Evolutionary conservation across 345 rosid species (phyloP).

Genomic region (Populus nigra): DNA sequence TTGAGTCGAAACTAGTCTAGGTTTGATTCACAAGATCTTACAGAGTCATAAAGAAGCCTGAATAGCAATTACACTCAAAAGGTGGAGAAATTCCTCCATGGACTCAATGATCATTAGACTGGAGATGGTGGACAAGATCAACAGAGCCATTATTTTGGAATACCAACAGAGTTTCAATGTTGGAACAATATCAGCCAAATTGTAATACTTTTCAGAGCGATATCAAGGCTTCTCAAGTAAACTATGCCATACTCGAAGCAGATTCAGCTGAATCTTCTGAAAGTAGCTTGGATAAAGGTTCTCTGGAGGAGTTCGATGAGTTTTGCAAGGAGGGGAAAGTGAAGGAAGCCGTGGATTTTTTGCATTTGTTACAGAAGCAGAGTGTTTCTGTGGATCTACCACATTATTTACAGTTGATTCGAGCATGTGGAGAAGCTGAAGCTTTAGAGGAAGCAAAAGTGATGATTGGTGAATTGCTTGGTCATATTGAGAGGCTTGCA

Average conservation of each 20-base stretch:
- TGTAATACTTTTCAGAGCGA: neutral
- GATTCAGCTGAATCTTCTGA: conserved; percentile 24
- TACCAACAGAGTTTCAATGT: conserved; percentile 9
- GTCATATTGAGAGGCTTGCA: conserved; percentile 88
- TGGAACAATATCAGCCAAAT: conserved; percentile 20
- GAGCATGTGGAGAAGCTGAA: conserved; percentile 58
- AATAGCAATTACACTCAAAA: conserved; percentile 19
- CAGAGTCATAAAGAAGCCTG: conserved; percentile 17
- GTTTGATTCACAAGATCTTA: conserved; percentile 16
- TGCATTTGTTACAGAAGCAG: conserved; percentile 41
- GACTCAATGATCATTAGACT: neutral
- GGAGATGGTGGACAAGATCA: conserved; percentile 16
- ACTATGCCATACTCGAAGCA: conserved; percentile 18
- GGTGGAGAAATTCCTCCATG: conserved; percentile 10
- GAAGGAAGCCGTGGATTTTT: conserved; percentile 52
- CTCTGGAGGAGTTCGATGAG: conserved; percentile 46
- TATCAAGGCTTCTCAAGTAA: conserved; percentile 6
- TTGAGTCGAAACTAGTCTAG: conserved; percentile 6
- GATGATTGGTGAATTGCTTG: conserved; percentile 47
- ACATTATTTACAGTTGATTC: conserved; percentile 46
- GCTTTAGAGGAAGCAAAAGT: conserved; percentile 58
- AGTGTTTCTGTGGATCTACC: conserved; percentile 45
- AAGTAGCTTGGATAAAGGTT: conserved; percentile 12
- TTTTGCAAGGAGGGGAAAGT: conserved; percentile 55
- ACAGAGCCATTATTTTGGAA: conserved; percentile 2